Evolutionary conservation across 73 alveolate genomes (phyloP), one percentile per base, ranked within the genome.

Genomic region (Symbiodinium natans): DNA sequence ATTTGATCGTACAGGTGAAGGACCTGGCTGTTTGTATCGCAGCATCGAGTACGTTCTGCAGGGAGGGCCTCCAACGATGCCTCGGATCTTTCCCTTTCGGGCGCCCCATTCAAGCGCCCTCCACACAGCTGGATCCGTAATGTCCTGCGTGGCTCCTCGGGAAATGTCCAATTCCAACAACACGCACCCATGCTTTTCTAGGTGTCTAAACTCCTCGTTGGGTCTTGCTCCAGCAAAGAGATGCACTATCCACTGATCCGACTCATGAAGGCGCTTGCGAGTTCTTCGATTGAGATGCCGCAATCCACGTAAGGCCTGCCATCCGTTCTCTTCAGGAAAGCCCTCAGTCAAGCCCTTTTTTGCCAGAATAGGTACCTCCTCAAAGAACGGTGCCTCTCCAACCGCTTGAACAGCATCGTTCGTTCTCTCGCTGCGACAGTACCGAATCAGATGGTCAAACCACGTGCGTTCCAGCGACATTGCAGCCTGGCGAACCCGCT

Each of bases 51-150:
- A 31, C 5, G 93, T 48, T 31, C 93, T 10, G 5, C 82, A 52
- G 2, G 93, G 93, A 8, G 93, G 93, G 1, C 93, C 93, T 10
- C 93, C 93, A 1, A 85, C 27, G 36, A 46, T 2, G 5, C 82
- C 93, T 0, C 6, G 0, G 19, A 52, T 39, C 34, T 13, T 85
- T 9, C 93, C 93, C 1, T 41, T 33, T 8, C 46, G 43, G 21
- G 92, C 74, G 8, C 13, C 29, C 31, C 6, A 19, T 75, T 41
- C 27, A 74, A 83, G 31, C 13, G 7, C 42, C 43, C 19, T 33
- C 41, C 42, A 38, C 34, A 19, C 31, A 11, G 27, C 34, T 59
- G 77, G 77, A 9, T n/a, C 8, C 31, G 17, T 11, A 19, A 59
- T 13, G 77, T 59, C 77, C 21, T 59, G 77, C 33, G 34, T 25